Conservation (phyloP, 495 filamentous ascomycete genomes). For the Penicillium bialowiezense region DNA sequence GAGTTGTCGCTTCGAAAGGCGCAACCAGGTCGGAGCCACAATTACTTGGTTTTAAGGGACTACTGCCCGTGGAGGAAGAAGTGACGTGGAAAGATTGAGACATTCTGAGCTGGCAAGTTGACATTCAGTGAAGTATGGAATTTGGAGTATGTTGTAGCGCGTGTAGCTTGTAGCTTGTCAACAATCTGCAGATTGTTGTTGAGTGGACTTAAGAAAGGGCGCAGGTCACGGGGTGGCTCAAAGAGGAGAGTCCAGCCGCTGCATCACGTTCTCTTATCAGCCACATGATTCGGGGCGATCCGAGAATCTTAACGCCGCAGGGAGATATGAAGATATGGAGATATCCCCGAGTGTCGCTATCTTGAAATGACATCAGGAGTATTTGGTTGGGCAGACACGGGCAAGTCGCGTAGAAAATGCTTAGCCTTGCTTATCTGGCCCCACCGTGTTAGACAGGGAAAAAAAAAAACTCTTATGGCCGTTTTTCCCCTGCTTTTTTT, state of each 20-base stretch:
- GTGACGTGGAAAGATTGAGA: slow-evolving; percentile 18
- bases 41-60: slow-evolving; percentile 21
- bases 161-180: no score
- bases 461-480: no score
- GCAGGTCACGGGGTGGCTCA: background rate
- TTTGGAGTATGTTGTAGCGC: background rate
- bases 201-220: background rate
- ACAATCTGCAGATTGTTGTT: background rate
- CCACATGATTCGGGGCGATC: background rate
- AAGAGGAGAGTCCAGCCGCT: slow-evolving; percentile 3
- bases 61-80: slow-evolving; percentile 10
- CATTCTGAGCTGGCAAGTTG: slow-evolving; percentile 26
- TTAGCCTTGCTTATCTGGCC: no score
- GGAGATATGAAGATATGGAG: no score
- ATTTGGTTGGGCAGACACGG: no score
- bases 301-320: no score
- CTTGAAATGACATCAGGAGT: no score
- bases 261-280: background rate
- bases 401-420: no score
- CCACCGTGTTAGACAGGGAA: no score
- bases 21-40: slow-evolving; percentile 24
- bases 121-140: slow-evolving; percentile 11
- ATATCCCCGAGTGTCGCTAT: no score
- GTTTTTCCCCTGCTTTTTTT: no score
- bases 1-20: slow-evolving; percentile 14